phyloP scores from a whole-genome alignment of 1,139 yeast genomes.

The Geotrichum australiense region DNA sequence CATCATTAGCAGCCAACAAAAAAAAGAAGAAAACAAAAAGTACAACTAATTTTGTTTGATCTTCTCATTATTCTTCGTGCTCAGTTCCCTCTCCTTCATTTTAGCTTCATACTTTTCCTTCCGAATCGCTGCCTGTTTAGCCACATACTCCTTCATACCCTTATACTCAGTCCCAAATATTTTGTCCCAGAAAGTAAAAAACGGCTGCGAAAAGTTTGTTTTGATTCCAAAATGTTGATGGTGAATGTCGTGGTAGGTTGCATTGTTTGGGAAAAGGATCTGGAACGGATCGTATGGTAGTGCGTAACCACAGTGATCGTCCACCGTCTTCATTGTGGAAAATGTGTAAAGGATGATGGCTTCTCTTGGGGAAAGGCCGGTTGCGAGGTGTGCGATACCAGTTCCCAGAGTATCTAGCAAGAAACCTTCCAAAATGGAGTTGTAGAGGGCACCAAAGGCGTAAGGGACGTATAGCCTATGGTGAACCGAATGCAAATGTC shows the following conservation, averaged over 20 bases:
- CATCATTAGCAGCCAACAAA: no score
- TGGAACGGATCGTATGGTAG: slow-evolving; percentile 90
- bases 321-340: slow-evolving; percentile 92
- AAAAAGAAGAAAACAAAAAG: no score
- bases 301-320: slow-evolving; percentile 95
- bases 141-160: slow-evolving; percentile 36
- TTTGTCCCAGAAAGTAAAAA: slow-evolving; percentile 88
- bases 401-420: slow-evolving; percentile 87
- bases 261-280: slow-evolving; percentile 82
- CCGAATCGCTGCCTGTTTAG: slow-evolving; percentile 31
- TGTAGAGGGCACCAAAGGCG: slow-evolving; percentile 93
- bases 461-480: slow-evolving; percentile 92
- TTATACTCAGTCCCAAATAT: slow-evolving; percentile 64
- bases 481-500: slow-evolving; percentile 84
- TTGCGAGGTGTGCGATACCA: slow-evolving; percentile 64
- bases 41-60: no score
- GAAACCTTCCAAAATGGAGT: slow-evolving; percentile 91
- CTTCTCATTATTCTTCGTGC: no score
- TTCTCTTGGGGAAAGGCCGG: slow-evolving; percentile 70
- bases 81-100: neutral
- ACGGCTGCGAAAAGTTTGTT: slow-evolving; percentile 93
- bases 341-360: slow-evolving; percentile 66
- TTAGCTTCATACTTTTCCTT: slow-evolving; percentile 21
- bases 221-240: slow-evolving; percentile 95
- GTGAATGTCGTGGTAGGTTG: slow-evolving; percentile 93